phyloP scores from a whole-genome alignment of 257 asterid species.

The Cinchona pubescens region DNA sequence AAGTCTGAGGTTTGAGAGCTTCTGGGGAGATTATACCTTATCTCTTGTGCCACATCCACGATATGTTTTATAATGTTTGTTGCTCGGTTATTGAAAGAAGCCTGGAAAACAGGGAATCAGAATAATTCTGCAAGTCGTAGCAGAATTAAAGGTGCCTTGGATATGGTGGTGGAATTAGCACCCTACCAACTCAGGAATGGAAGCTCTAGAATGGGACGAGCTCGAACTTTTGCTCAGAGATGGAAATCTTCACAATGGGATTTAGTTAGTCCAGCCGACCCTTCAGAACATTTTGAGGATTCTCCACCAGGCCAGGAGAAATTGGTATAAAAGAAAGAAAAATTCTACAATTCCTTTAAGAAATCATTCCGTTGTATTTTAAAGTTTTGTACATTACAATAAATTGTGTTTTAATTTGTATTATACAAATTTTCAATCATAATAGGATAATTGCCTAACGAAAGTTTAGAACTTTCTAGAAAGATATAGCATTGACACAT shows the following conservation, averaged over 20 bases:
- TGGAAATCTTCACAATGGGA: constrained; percentile 17
- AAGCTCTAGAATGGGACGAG: constrained; percentile 6
- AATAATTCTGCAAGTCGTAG: neutral
- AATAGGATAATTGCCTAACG: too few species aligned
- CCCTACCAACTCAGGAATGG: neutral
- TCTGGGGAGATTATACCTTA: constrained; percentile 38
- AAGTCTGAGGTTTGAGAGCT: constrained; percentile 31
- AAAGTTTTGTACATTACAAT: too few species aligned
- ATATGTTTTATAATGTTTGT: constrained; percentile 26
- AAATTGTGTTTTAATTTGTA: too few species aligned
- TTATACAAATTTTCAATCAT: too few species aligned
- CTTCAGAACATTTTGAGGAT: constrained; percentile 16
- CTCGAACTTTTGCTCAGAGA: constrained; percentile 3
- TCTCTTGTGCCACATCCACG: constrained; percentile 29
- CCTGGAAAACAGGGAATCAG: neutral
- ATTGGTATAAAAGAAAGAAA: neutral
- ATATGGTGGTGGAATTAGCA: neutral
- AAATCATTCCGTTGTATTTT: too few species aligned
- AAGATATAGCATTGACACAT: neutral
- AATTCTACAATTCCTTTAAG: too few species aligned
- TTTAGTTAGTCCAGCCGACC: constrained; percentile 20
- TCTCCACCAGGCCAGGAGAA: constrained; percentile 11
- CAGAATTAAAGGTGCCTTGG: constrained; percentile 1
- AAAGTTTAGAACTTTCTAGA: too few species aligned
- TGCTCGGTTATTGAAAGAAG: constrained; percentile 5